These are phyloP conservation scores for Xeromyces bisporus DNA, from an alignment of 495 filamentous ascomycete genomes.

Conservation along the genomic window DNA sequence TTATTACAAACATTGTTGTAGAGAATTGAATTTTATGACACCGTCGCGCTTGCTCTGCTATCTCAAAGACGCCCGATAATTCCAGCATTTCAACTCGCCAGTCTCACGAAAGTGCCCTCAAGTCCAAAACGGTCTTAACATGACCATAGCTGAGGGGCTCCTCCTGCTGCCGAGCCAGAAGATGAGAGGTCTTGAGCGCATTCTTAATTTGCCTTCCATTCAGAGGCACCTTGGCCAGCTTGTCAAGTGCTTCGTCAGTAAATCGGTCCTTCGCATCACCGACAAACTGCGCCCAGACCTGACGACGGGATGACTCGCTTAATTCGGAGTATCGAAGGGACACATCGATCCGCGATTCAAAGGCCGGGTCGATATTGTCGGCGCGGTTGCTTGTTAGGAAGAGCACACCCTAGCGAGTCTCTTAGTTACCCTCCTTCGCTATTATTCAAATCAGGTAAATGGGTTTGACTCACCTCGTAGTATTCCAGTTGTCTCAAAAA, in stretches of 20 bases:
- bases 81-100: too few species aligned
- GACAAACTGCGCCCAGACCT: constrained; percentile 18
- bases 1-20: too few species aligned
- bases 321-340: constrained; percentile 30
- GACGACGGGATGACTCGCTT: constrained; percentile 10
- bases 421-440: not conserved
- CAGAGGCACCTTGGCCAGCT: not conserved
- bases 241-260: not conserved
- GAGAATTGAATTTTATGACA: too few species aligned
- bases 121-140: too few species aligned
- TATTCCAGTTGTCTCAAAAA: constrained; percentile 39
- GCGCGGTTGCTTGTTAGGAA: constrained; percentile 43
- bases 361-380: constrained; percentile 31
- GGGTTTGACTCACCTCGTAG: constrained; percentile 8
- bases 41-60: too few species aligned
- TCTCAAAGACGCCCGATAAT: too few species aligned
- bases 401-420: constrained; percentile 5
- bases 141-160: too few species aligned
- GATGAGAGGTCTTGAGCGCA: not conserved
- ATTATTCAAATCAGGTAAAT: not conserved
- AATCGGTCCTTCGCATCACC: not conserved
- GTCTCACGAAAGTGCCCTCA: too few species aligned
- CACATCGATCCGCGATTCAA: constrained; percentile 35
- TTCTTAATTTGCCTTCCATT: not conserved
- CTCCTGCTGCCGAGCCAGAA: not conserved